These are phyloP conservation scores for Suillus ampliporus DNA, from an alignment of 768 basidiomycete species.

Conservation along the genomic window DNA sequence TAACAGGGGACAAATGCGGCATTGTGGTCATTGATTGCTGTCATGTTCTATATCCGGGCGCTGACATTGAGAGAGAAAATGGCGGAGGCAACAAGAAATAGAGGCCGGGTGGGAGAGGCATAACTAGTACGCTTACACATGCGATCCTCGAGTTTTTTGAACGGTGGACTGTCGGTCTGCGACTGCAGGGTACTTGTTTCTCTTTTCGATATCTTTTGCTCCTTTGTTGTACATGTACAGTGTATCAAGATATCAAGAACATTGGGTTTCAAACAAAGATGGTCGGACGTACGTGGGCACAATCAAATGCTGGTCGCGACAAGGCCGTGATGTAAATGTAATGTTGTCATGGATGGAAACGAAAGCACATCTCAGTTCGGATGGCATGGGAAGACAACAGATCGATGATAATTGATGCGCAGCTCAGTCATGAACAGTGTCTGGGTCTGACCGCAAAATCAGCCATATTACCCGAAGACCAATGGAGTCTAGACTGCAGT, in stretches of 20 bases:
- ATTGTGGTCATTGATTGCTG: constrained; percentile 79
- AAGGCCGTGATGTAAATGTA: neutral
- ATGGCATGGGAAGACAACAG: neutral
- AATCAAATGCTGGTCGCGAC: neutral
- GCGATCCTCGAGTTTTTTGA: neutral
- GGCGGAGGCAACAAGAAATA: constrained; percentile 66
- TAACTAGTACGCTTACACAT: constrained; percentile 37
- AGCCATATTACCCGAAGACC: no score
- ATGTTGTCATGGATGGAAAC: neutral
- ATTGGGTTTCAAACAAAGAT: neutral
- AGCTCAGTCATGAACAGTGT: no score
- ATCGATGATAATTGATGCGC: no score
- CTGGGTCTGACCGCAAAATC: no score
- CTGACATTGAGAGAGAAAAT: constrained; percentile 71
- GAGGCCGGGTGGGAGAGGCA: constrained; percentile 60
- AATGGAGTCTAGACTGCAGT: no score
- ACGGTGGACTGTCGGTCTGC: neutral
- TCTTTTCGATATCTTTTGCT: neutral
- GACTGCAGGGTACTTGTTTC: neutral
- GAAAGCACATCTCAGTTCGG: neutral
- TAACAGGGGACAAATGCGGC: constrained; percentile 81
- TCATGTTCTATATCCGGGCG: constrained; percentile 69
- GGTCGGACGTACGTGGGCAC: neutral
- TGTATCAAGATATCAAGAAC: constrained; percentile 2
- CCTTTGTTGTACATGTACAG: neutral